Conservation (phyloP, 495 filamentous ascomycete species). For the Aspergillus heteromorphus region DNA sequence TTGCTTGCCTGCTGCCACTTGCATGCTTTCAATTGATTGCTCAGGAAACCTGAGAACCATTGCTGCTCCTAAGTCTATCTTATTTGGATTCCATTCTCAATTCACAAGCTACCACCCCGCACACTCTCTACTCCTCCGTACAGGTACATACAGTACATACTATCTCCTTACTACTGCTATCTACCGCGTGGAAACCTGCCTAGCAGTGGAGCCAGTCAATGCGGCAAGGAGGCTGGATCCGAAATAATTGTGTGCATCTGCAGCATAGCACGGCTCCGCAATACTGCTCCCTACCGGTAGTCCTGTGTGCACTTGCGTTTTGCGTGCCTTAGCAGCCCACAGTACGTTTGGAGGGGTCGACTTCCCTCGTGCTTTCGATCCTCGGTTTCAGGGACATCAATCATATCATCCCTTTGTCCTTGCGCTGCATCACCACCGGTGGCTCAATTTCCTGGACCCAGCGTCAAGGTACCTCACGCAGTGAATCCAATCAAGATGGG, state of each 20-base stretch:
- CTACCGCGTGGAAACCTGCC: constrained; percentile 1
- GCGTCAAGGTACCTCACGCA: not conserved
- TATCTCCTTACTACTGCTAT: no score
- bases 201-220: constrained; percentile 24
- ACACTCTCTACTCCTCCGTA: no score
- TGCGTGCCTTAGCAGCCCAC: constrained; percentile 15
- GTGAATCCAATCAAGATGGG: constrained; percentile 32
- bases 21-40: not conserved
- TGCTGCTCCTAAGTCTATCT: no score
- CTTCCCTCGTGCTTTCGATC: not conserved
- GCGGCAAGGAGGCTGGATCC: constrained; percentile 27
- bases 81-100: not conserved
- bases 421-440: not conserved
- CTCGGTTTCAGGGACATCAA: not conserved
- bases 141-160: no score
- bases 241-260: constrained; percentile 25
- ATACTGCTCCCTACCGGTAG: no score
- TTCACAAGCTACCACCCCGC: no score
- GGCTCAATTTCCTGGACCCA: not conserved
- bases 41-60: not conserved
- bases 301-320: constrained; percentile 10
- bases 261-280: constrained; percentile 23
- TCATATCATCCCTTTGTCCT: no score
- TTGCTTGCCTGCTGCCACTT: not conserved
- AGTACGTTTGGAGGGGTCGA: constrained; percentile 1